A percentile compares a stretch with the other conserved stretches of the same genome.
These are phyloP conservation scores for Kurtzmaniella quercitrusa DNA, from an alignment of 1,139 yeast genomes.

Conservation along the genomic window DNA sequence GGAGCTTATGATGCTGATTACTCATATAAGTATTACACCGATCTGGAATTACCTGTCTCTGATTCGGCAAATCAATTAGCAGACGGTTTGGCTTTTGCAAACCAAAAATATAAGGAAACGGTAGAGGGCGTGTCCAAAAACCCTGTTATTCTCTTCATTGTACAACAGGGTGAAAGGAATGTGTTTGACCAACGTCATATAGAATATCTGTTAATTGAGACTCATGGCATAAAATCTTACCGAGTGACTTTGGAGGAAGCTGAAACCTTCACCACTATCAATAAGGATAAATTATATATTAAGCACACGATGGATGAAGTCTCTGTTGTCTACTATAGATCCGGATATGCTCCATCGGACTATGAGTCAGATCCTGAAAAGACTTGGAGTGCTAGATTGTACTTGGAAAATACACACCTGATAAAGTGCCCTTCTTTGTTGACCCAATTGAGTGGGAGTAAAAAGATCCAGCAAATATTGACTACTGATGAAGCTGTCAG, in stretches of 20 bases:
- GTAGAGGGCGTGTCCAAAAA: constrained; percentile 9
- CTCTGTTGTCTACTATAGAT: constrained; percentile 83
- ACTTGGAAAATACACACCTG: constrained; percentile 71
- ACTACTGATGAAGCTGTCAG: constrained; percentile 51
- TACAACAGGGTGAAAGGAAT: constrained; percentile 83
- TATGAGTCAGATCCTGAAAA: constrained; percentile 47
- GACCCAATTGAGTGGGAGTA: constrained; percentile 89
- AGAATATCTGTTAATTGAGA: constrained; percentile 63
- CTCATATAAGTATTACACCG: constrained; percentile 38
- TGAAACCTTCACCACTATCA: constrained; percentile 34
- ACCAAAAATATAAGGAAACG: constrained; percentile 42
- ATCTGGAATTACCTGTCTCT: constrained; percentile 60
- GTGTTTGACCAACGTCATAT: constrained; percentile 85
- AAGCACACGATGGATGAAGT: constrained; percentile 62
- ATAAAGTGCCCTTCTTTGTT: constrained; percentile 87
- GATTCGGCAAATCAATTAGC: constrained; percentile 61
- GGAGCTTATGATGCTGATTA: constrained; percentile 48
- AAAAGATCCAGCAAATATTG: constrained; percentile 85
- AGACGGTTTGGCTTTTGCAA: constrained; percentile 67
- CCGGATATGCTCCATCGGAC: constrained; percentile 83
- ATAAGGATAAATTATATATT: constrained; percentile 46
- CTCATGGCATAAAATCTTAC: constrained; percentile 54
- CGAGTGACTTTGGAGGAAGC: constrained; percentile 69
- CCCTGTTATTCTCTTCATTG: constrained; percentile 65
- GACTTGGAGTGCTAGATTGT: constrained; percentile 75